Percentiles rank a stretch among this genome's conserved stretches.
phyloP scores from a whole-genome alignment of 2,329 filamentous ascomycete genomes.

The Nemania diffusa region DNA sequence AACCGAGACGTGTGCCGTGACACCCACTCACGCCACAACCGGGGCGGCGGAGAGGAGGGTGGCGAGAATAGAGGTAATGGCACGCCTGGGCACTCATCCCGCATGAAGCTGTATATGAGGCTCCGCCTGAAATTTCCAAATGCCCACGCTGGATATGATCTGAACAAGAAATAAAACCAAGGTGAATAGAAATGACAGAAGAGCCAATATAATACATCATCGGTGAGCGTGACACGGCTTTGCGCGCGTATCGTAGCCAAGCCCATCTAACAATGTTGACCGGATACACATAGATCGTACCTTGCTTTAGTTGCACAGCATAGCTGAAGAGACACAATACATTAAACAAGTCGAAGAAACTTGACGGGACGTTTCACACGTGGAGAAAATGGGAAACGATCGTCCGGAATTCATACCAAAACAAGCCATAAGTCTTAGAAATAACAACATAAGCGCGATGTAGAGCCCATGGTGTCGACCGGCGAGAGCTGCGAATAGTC shows the following conservation, averaged over 20 bases:
- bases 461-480: not conserved
- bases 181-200: not conserved
- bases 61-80: not conserved
- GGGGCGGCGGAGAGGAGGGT: not conserved
- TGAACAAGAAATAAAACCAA: too few species aligned
- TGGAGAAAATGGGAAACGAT: slow-evolving; percentile 13
- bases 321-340: not conserved
- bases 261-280: not conserved
- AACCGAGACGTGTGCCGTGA: slow-evolving; percentile 10
- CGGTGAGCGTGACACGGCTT: too few species aligned
- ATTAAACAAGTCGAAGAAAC: not conserved
- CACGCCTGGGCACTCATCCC: not conserved
- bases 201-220: not conserved
- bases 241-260: not conserved
- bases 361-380: not conserved
- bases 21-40: slow-evolving; percentile 1
- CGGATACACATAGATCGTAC: not conserved
- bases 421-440: slow-evolving; percentile 7
- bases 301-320: not conserved
- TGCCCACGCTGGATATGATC: not conserved
- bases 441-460: not conserved
- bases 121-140: slow-evolving; percentile 5
- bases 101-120: slow-evolving; percentile 23
- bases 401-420: slow-evolving; percentile 18
- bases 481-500: not conserved